Base-by-base conservation (phyloP, 768 basidiomycete genomes). In the Hemileccinum impolitum region DNA sequence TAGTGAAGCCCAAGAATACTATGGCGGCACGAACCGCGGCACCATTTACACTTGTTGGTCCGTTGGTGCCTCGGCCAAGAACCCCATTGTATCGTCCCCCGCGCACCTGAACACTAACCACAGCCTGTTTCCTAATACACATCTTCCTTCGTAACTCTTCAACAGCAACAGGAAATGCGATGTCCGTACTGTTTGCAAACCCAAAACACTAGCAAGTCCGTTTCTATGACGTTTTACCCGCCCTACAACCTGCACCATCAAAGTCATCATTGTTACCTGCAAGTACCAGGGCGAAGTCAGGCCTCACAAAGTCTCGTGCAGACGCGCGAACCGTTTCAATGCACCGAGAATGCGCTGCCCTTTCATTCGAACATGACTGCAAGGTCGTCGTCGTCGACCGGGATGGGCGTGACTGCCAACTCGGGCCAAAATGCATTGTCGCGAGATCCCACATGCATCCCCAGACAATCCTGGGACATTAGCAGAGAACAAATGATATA, bases 271-370 rank as follows among this genome's bases (percentile, higher is more conserved):
- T 63, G 35, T 42, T 65, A 11, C n/a, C 32, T 63, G 19, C 61
- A 65, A 42, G 63, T 63, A 1, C 47, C 65, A 6, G 64, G 64
- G 4, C 54, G 18, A 0, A 40, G 28, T 31, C 62, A 52, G 23
- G 8, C 45, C n/a, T 47, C 43, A 12, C 49, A 45, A 21, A 79
- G 82, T 44, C 76, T 90, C 50, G 74, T 80, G 57, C 86, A 87
- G 64, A 85, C 90, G 82, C 87, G 82, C 67, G 87, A 89, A 61
- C 77, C 85, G 54, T 85, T 84, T 38, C 71, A 84, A 45, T 75
- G 84, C 23, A 84, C 80, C 4, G 75, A 76, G 57, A 75, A 69
- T 47, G 60, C 54, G 0, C 1, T 52, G 39, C 50, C 63, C 47
- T 63, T 64, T 56, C 65, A 62, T 17, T 60, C 71, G 18, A 62